Base-by-base conservation (phyloP, 2,329 filamentous ascomycete species). In the Chrysoporthe austroafricana region DNA sequence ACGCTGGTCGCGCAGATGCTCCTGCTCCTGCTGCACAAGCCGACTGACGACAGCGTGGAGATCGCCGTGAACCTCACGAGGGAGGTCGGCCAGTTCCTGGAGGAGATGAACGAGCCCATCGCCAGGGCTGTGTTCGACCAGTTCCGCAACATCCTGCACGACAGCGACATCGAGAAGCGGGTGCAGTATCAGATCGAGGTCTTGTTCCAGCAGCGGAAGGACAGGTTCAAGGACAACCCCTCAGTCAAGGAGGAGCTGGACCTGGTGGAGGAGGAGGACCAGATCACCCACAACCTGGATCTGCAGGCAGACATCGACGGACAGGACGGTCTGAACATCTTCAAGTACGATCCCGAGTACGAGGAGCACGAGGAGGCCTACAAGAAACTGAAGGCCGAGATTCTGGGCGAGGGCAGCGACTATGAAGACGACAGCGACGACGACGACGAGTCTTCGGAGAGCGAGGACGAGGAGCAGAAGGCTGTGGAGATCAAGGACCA, bases 121-220 rank as follows among this genome's bases (percentile, higher is more conserved):
- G 90, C 94, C 42, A 87, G 95, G 72, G 92, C 91, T 34, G 93
- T 99, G 8, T 99, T 97, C 76, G 96, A 99, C 75, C 94, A 97
- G 78, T 97, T 99, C 83, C 85, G 96, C 73, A 95, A 91, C 73
- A 97, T 98, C 71, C 83, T 99, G 9, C 95, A 99, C 81, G 96
- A 99, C 79, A 94, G 94, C 57, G 94, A 96, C 76, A 97, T 99
- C 77, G 95, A 98, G 77, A 97, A 97, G 84, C 88, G 96, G 71
- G 94, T 95, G n/a, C 96, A 99, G 80, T 99, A 98, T 80, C 97
- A 97, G 92, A 95, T 99, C 67, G 96, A 99, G 78, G 96, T 98
- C 6, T 82, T 99, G 56, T 99, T 99, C 78, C 94, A 99, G 81
- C 91, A 97, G 66, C 88, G 96, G 71, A 97, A 97, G 80, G 95